These are phyloP conservation scores for Globisporangium alternatum DNA, from an alignment of 352 stramenopile genomes.

Conservation along the genomic window DNA sequence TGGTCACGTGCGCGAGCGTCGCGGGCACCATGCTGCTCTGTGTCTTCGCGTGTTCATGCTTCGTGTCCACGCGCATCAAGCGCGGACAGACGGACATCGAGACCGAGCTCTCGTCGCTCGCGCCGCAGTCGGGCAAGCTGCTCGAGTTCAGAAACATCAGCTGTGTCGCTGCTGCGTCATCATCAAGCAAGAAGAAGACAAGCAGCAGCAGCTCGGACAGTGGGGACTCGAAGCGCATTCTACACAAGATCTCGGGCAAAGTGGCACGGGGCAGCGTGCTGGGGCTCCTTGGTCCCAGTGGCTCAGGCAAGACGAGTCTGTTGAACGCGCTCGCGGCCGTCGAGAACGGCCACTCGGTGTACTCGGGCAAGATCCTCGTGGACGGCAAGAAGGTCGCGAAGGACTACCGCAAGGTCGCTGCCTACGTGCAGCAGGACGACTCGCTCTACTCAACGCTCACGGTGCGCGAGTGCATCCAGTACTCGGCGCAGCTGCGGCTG, in stretches of 20 bases:
- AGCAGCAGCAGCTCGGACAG: slow-evolving; percentile 7
- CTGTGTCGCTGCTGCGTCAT: slow-evolving; percentile 29
- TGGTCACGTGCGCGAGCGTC: slow-evolving; percentile 29
- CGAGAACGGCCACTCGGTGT: slow-evolving; percentile 53
- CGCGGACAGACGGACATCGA: slow-evolving; percentile 28
- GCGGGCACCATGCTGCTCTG: slow-evolving; percentile 27
- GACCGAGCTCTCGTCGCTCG: slow-evolving; percentile 44
- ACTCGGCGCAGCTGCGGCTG: slow-evolving; percentile 78
- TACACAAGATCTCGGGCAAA: slow-evolving; percentile 57
- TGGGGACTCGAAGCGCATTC: slow-evolving; percentile 34
- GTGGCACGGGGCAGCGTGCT: slow-evolving; percentile 60
- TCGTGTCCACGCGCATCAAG: slow-evolving; percentile 28
- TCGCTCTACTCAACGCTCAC: slow-evolving; percentile 77
- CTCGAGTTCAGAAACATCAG: slow-evolving; percentile 62
- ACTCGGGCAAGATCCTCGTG: slow-evolving; percentile 58
- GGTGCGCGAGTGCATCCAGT: slow-evolving; percentile 80
- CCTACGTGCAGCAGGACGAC: slow-evolving; percentile 89
- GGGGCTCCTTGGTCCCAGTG: slow-evolving; percentile 69
- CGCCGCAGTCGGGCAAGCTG: slow-evolving; percentile 32
- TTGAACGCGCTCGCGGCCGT: slow-evolving; percentile 74
- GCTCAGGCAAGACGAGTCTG: slow-evolving; percentile 82
- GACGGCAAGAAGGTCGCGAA: slow-evolving; percentile 53
- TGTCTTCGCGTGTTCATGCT: slow-evolving; percentile 38
- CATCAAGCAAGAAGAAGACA: slow-evolving; percentile 2
- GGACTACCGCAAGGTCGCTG: slow-evolving; percentile 70